Percentiles rank a stretch among this genome's conserved stretches.
These are phyloP conservation scores for Debaryomyces prosopidis DNA, from an alignment of 805 yeast species.

Conservation along the genomic window DNA sequence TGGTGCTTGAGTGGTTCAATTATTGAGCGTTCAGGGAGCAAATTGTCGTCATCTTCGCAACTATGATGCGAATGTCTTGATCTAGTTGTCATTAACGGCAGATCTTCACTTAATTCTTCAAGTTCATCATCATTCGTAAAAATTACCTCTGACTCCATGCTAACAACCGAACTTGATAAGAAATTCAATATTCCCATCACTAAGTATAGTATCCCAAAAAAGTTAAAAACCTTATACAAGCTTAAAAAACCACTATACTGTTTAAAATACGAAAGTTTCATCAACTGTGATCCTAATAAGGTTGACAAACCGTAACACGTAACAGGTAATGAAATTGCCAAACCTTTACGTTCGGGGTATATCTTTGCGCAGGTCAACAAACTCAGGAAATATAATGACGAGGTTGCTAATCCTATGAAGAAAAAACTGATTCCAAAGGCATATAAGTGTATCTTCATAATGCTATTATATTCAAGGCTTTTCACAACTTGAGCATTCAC, in stretches of 20 bases:
- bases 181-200: slow-evolving; percentile 60
- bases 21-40: slow-evolving; percentile 31
- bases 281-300: slow-evolving; percentile 66
- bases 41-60: slow-evolving; percentile 18
- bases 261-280: slow-evolving; percentile 43
- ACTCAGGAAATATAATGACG: slow-evolving; percentile 69
- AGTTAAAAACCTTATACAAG: slow-evolving; percentile 51
- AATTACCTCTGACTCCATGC: slow-evolving; percentile 52
- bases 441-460: slow-evolving; percentile 13
- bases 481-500: slow-evolving; percentile 25
- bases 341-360: slow-evolving; percentile 72
- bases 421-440: slow-evolving; percentile 50
- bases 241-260: slow-evolving; percentile 33
- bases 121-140: slow-evolving; percentile 29
- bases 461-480: not conserved
- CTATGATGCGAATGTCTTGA: not conserved
- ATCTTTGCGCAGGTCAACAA: slow-evolving; percentile 81
- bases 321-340: slow-evolving; percentile 87
- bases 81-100: not conserved
- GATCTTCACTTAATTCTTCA: slow-evolving; percentile 6
- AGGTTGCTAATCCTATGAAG: slow-evolving; percentile 69
- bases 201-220: slow-evolving; percentile 54
- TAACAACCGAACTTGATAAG: slow-evolving; percentile 63
- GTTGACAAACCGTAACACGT: slow-evolving; percentile 85
- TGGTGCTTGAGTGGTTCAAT: slow-evolving; percentile 41